These are phyloP conservation scores for Orbilia oligospora DNA, from an alignment of 2,329 filamentous ascomycete genomes.

Conservation along the genomic window DNA sequence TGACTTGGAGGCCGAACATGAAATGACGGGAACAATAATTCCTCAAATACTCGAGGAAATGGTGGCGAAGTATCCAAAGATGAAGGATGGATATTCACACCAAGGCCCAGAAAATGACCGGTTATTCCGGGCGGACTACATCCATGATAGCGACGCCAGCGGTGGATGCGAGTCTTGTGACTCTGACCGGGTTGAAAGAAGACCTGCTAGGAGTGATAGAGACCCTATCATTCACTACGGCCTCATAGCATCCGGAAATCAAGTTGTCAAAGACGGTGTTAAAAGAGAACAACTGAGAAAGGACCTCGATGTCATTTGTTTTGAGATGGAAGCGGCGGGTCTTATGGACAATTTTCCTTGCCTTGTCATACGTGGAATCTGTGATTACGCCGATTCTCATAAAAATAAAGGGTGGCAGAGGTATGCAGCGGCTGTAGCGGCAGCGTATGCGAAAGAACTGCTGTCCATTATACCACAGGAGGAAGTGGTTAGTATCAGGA, in stretches of 20 bases:
- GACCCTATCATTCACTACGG: constrained; percentile 14
- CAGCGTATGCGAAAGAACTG: neutral
- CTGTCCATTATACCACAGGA: constrained; percentile 7
- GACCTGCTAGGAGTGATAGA: neutral
- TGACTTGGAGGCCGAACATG: constrained; percentile 34
- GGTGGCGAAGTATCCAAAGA: constrained; percentile 6
- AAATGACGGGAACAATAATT: constrained; percentile 18
- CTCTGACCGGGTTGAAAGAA: neutral
- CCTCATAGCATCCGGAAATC: neutral
- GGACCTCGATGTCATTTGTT: neutral
- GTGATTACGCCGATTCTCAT: neutral
- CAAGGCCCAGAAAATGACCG: neutral
- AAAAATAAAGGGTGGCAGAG: neutral
- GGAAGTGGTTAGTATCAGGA: constrained; percentile 1
- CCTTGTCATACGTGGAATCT: neutral
- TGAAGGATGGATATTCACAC: constrained; percentile 6
- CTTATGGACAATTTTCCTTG: neutral
- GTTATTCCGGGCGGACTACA: constrained; percentile 3
- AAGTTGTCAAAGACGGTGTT: neutral
- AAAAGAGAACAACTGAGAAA: neutral
- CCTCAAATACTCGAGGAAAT: constrained; percentile 2
- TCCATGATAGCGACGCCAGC: neutral
- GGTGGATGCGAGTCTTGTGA: constrained; percentile 5
- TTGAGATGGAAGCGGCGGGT: neutral
- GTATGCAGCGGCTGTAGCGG: neutral